Evolutionary conservation across 805 yeast species (phyloP).

Genomic region (Lipomyces orientalis): DNA sequence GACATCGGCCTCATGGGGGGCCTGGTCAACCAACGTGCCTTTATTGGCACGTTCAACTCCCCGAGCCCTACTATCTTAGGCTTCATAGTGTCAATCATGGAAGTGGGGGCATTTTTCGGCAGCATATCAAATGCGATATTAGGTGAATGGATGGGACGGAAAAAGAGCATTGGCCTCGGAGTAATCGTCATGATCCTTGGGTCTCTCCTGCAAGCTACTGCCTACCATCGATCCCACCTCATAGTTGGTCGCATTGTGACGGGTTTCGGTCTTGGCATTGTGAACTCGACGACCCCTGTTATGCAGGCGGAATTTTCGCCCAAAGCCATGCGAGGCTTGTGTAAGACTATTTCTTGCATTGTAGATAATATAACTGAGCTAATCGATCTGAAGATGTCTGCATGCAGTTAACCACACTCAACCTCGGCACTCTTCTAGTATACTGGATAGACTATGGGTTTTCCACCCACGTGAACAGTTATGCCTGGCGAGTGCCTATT

Average conservation of each 20-base stretch:
- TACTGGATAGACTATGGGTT: conserved; percentile 79
- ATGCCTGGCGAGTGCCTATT: conserved; percentile 74
- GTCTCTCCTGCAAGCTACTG: conserved; percentile 61
- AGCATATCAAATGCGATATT: background rate
- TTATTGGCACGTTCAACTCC: conserved; percentile 21
- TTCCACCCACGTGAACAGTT: conserved; percentile 61
- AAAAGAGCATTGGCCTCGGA: conserved; percentile 11
- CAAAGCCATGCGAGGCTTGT: background rate
- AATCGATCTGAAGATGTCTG: conserved; percentile 54
- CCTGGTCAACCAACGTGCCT: conserved; percentile 63
- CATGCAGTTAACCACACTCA: conserved; percentile 73
- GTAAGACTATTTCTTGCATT: background rate
- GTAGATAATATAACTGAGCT: background rate
- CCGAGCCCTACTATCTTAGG: conserved; percentile 43
- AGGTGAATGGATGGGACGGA: conserved; percentile 11
- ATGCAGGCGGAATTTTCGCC: conserved; percentile 71
- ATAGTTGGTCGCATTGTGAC: conserved; percentile 64
- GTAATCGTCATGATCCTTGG: conserved; percentile 8
- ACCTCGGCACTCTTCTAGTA: conserved; percentile 79
- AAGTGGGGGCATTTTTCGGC: conserved; percentile 73
- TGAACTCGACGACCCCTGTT: conserved; percentile 62
- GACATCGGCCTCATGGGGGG: conserved; percentile 65
- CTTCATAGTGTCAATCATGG: conserved; percentile 52
- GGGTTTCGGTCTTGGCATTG: conserved; percentile 41
- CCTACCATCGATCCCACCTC: conserved; percentile 67